These are phyloP conservation scores for Sphaerobolus stellatus DNA, from an alignment of 1,284 basidiomycete genomes.

Conservation along the genomic window DNA sequence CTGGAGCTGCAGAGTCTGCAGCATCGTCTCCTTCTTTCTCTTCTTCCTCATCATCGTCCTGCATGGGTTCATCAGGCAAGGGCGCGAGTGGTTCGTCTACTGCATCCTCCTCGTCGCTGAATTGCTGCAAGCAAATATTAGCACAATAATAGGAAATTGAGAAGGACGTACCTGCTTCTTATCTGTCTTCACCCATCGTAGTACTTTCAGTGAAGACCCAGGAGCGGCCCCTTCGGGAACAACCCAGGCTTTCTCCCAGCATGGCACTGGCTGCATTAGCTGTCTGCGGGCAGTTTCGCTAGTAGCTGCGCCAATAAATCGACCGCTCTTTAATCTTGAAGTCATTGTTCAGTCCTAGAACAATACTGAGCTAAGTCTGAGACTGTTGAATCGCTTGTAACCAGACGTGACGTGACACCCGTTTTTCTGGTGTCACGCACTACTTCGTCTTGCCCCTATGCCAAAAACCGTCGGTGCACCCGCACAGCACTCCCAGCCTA, in stretches of 20 bases:
- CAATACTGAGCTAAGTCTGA: no score
- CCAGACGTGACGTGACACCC: no score
- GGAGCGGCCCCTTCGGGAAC: slow-evolving; percentile 50
- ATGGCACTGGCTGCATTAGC: slow-evolving; percentile 76
- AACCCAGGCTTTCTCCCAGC: slow-evolving; percentile 74
- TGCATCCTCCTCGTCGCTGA: slow-evolving; percentile 76
- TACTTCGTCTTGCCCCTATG: no score
- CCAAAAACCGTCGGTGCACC: slow-evolving; percentile 51
- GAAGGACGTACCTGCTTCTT: slow-evolving; percentile 58
- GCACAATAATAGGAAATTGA: background rate
- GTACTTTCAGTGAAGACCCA: slow-evolving; percentile 61
- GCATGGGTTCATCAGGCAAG: slow-evolving; percentile 69
- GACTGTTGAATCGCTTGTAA: no score
- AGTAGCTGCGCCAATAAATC: slow-evolving; percentile 59
- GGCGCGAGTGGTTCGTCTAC: slow-evolving; percentile 73
- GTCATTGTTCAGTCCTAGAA: no score
- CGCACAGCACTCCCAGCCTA: slow-evolving; percentile 67
- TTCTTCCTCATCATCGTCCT: slow-evolving; percentile 50
- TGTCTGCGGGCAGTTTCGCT: slow-evolving; percentile 76
- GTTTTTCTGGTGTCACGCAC: no score
- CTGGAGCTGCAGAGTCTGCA: slow-evolving; percentile 37
- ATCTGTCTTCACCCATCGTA: slow-evolving; percentile 74
- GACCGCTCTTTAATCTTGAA: slow-evolving; percentile 66
- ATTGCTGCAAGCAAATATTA: slow-evolving; percentile 50
- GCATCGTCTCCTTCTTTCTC: slow-evolving; percentile 66